Conservation (phyloP, 225 moss, liverwort and hornwort species). For the Pseudoscleropodium purum region DNA sequence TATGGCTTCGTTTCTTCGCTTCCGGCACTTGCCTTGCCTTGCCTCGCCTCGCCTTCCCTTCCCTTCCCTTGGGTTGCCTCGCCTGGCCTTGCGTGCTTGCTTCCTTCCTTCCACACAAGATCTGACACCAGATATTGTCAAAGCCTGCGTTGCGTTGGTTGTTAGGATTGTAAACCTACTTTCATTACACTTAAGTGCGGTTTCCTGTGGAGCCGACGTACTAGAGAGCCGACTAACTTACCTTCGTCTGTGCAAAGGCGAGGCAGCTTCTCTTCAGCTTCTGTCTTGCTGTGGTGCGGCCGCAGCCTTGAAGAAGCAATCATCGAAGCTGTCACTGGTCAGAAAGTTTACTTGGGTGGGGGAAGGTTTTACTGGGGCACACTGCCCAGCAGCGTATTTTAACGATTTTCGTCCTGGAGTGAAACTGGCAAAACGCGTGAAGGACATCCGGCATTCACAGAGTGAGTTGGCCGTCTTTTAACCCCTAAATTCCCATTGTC, state of each 20-base stretch:
- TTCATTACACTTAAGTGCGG: constrained; percentile 7
- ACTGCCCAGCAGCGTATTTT: background rate
- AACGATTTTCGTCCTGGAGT: background rate
- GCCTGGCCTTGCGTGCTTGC: background rate
- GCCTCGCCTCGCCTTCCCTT: background rate
- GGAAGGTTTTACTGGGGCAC: background rate
- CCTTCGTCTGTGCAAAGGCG: background rate
- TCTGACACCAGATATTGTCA: constrained; percentile 46
- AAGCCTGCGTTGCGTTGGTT: constrained; percentile 25
- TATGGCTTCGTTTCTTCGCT: background rate
- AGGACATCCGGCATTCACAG: background rate
- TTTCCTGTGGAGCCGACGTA: background rate
- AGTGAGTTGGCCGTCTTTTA: background rate
- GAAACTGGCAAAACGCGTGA: background rate
- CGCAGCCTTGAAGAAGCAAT: background rate
- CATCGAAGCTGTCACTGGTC: constrained; percentile 8
- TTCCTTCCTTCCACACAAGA: constrained; percentile 14
- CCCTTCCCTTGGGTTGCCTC: background rate
- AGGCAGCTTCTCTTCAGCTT: constrained; percentile 17
- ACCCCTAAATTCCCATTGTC: no score
- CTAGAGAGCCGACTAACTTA: background rate
- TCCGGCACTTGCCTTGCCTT: background rate
- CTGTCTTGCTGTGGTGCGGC: background rate
- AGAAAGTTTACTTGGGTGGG: background rate
- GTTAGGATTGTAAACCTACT: constrained; percentile 44